Conservation (phyloP, 148 eudicot species). For the Cornus kousa region DNA sequence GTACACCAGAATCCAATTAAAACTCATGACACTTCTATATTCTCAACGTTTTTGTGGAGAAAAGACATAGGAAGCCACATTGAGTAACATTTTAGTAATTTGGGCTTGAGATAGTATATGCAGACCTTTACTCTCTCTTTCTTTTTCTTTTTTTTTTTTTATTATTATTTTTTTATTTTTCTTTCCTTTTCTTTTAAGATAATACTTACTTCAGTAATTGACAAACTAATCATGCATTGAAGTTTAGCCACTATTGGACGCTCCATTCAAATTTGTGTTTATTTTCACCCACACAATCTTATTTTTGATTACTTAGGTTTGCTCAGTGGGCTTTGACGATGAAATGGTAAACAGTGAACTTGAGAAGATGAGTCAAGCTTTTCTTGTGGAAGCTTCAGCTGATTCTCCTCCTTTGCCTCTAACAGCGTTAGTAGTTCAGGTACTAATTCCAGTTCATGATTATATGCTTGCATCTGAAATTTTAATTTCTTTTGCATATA, state of each 20-base stretch:
- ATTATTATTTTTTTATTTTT: not conserved
- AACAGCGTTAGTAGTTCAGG: constrained; percentile 77
- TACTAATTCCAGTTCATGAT: constrained; percentile 17
- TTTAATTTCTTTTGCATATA: not conserved
- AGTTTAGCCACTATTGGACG: not conserved
- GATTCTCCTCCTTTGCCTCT: constrained; percentile 65
- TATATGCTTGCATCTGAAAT: not conserved
- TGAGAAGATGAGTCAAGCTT: constrained; percentile 57
- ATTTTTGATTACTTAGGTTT: constrained; percentile 47
- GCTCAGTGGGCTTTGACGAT: constrained; percentile 55
- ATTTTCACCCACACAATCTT: constrained; percentile 9
- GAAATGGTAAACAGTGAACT: constrained; percentile 51
- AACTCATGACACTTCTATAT: too few relatives aligned
- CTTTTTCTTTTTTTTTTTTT: not conserved
- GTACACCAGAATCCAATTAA: too few relatives aligned
- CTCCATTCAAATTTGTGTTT: not conserved
- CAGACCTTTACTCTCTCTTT: too few relatives aligned
- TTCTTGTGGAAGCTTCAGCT: constrained; percentile 49
- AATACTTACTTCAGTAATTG: not conserved
- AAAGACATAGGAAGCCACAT: not conserved
- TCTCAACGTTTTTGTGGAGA: not conserved
- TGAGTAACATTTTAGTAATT: not conserved
- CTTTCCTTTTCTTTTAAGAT: constrained; percentile 2
- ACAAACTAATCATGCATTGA: constrained; percentile 1
- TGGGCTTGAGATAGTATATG: not conserved